phyloP scores from a whole-genome alignment of 2,329 filamentous ascomycete genomes.

The Aspergillus jensenii region DNA sequence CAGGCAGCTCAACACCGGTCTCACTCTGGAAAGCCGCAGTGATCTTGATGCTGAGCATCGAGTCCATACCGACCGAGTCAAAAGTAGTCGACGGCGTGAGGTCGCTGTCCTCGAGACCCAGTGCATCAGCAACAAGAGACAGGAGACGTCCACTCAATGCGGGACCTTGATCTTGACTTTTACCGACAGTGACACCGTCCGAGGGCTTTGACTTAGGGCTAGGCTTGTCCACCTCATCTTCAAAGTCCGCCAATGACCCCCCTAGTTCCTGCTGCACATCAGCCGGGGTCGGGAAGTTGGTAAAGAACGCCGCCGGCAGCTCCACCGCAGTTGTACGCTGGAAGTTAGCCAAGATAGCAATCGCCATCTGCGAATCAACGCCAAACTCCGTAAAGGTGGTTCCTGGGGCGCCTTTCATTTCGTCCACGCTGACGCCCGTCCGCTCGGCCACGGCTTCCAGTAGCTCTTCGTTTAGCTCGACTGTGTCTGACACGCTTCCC shows the following conservation, averaged over 20 bases:
- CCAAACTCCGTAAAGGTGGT: not conserved
- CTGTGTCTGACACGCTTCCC: not conserved
- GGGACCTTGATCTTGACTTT: not conserved
- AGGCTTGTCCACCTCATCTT: not conserved
- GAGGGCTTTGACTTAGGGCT: not conserved
- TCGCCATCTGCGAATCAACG: slow-evolving; percentile 8
- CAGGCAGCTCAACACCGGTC: not conserved
- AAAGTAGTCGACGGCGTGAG: not conserved
- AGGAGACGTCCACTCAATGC: not conserved
- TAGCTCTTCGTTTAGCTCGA: not conserved
- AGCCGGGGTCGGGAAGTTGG: not conserved
- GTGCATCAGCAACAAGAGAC: not conserved
- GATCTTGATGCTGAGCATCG: slow-evolving; percentile 2
- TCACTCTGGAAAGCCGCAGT: not conserved
- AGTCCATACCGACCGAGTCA: slow-evolving; percentile 1
- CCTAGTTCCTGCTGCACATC: not conserved
- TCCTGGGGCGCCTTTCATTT: not conserved
- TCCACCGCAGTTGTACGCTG: not conserved
- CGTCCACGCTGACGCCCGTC: not conserved
- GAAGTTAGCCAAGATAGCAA: slow-evolving; percentile 5
- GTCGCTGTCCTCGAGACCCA: not conserved
- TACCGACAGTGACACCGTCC: not conserved
- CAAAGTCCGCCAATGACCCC: not conserved
- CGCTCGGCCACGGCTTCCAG: slow-evolving; percentile 32
- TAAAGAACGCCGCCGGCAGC: slow-evolving; percentile 5